These are phyloP conservation scores for Wickerhamomyces sydowiorum DNA, from an alignment of 805 yeast species.

Conservation along the genomic window DNA sequence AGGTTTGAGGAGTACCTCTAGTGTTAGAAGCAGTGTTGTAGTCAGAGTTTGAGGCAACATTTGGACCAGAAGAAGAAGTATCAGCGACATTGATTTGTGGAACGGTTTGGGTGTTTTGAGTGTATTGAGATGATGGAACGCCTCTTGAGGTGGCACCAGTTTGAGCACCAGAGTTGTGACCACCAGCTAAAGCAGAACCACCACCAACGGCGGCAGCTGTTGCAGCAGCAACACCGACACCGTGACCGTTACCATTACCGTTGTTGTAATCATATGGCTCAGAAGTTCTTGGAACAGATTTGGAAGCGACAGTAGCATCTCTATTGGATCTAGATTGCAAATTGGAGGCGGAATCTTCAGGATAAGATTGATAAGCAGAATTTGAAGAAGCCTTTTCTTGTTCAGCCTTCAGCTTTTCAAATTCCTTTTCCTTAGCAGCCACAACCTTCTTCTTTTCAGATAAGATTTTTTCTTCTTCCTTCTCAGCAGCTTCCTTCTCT, in stretches of 20 bases:
- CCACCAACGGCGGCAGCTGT: constrained; percentile 3
- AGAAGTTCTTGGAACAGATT: constrained; percentile 12
- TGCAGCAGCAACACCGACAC: background rate
- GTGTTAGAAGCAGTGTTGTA: too few relatives aligned
- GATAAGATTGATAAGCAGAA: constrained; percentile 9
- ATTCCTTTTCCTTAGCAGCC: background rate
- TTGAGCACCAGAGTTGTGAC: background rate
- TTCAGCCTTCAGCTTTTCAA: background rate
- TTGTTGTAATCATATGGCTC: background rate
- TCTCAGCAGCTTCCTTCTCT: background rate
- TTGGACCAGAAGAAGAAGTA: background rate
- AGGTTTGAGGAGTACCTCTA: background rate
- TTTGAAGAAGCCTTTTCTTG: constrained; percentile 1
- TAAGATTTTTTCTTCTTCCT: background rate
- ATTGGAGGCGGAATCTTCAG: constrained; percentile 2
- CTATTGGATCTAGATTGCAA: constrained; percentile 4
- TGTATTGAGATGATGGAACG: too few relatives aligned
- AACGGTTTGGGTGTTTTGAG: too few relatives aligned
- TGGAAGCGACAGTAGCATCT: constrained; percentile 15
- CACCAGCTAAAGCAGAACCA: background rate
- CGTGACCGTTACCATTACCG: background rate
- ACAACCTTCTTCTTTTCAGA: constrained; percentile 1
- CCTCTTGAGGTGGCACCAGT: background rate
- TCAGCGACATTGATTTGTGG: background rate
- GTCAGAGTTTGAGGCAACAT: too few relatives aligned